These are phyloP conservation scores for Astrephomene gubernaculifera DNA, from an alignment of 139 green algal genomes.

Conservation along the genomic window DNA sequence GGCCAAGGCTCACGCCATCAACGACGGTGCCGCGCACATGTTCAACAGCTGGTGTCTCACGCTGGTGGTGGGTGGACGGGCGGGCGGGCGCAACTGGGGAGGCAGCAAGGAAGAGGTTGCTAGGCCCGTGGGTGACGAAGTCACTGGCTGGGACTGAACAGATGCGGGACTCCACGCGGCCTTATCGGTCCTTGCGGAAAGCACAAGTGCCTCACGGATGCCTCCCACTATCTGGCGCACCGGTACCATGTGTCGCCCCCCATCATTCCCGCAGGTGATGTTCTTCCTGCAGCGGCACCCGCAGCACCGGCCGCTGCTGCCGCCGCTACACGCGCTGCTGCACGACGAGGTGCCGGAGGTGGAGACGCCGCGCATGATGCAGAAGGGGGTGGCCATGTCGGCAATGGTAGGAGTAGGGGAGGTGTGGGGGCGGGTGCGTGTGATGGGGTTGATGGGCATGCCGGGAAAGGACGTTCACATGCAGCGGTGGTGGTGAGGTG, in stretches of 20 bases:
- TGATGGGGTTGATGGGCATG: neutral
- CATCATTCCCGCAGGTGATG: constrained; percentile 21
- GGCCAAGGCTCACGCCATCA: constrained; percentile 76
- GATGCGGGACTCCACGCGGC: neutral
- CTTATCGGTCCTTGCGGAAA: neutral
- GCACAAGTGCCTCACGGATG: neutral
- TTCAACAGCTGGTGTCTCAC: constrained; percentile 87
- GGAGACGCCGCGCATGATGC: constrained; percentile 3
- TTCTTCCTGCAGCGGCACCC: constrained; percentile 34
- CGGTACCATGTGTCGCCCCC: neutral
- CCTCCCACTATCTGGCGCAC: neutral
- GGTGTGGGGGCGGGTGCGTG: no score
- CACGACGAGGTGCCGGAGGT: neutral
- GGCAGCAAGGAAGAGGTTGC: neutral
- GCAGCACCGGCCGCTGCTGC: constrained; percentile 25
- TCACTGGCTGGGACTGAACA: neutral
- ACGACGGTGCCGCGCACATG: constrained; percentile 75
- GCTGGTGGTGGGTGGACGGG: constrained; percentile 65
- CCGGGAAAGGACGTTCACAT: neutral
- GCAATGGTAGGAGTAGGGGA: neutral
- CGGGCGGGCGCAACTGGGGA: neutral
- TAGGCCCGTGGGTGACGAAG: neutral
- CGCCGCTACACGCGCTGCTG: constrained; percentile 44
- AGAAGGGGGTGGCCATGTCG: constrained; percentile 2
- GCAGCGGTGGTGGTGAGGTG: neutral